Percentiles rank a stretch among this genome's conserved stretches.
Conservation (phyloP, 208 protist genomes). For the Naegleria fowleri region DNA sequence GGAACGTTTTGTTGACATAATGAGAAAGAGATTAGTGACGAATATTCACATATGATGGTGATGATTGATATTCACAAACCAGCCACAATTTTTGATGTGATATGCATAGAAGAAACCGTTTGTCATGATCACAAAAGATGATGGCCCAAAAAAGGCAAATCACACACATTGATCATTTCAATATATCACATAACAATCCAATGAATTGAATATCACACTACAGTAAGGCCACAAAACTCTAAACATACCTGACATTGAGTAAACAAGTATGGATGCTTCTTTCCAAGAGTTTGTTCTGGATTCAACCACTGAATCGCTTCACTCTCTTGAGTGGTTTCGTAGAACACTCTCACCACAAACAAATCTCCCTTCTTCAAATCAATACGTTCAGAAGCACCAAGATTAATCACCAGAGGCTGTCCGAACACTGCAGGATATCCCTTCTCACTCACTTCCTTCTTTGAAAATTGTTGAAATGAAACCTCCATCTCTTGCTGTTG, state of each 20-base stretch:
- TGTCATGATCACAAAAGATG: too few species aligned
- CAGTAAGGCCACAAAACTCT: constrained; percentile 2
- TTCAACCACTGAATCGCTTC: constrained; percentile 54
- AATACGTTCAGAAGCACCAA: background rate
- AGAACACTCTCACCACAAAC: constrained; percentile 39
- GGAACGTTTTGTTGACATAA: too few species aligned
- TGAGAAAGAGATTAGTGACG: too few species aligned
- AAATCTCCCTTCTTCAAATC: background rate
- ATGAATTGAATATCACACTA: too few species aligned
- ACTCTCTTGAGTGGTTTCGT: constrained; percentile 41
- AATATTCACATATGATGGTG: too few species aligned
- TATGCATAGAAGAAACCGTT: too few species aligned
- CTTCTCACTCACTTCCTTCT: background rate
- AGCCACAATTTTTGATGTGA: too few species aligned
- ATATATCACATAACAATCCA: too few species aligned
- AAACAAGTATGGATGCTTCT: constrained; percentile 68
- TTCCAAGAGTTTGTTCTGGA: constrained; percentile 57
- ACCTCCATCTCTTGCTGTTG: background rate
- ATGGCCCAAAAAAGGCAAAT: too few species aligned
- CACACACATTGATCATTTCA: too few species aligned
- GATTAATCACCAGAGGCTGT: background rate
- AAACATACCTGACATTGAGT: constrained; percentile 61
- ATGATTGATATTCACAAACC: too few species aligned
- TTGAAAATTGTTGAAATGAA: background rate
- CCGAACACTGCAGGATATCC: background rate